Base-by-base conservation (phyloP, 1,284 basidiomycete species). In the Naganishia sp. region DNA sequence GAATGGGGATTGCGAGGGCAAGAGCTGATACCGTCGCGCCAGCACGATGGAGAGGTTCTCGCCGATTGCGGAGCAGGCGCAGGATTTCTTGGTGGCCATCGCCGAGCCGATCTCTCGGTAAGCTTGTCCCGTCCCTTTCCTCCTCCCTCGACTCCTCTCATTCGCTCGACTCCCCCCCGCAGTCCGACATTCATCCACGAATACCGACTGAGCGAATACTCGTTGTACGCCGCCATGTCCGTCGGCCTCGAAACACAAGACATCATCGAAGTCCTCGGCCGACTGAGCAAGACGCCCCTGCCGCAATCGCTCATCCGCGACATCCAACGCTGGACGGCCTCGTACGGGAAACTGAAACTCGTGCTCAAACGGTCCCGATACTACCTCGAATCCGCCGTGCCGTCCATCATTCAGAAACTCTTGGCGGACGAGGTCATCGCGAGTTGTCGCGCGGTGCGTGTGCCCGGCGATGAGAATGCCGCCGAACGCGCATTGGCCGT, bases 21-120 rank as follows among this genome's bases (percentile, higher is more conserved):
- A 6, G 39, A 18, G 15, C 21, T 33, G 28, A 36, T 55, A 16
- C 16, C 16, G 5, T n/a, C 6, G 6, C 2, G 33, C 1, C 23
- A 79, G 78, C 75, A 97, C 96, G 68, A 85, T 98, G 43, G 94
- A 97, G 79, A 92, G 92, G 0, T 98, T 97, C 77, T 93, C 92
- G 36, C 91, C 95, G 1, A 93, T 99, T 68, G 95, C 96, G 33
- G 92, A 95, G 74, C 94, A 97, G 79, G 96, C 96, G 3, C 95
- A 99, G 80, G 96, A 99, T 78, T 99, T 99, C 74, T 84, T 99
- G 48, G 92, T 96, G 65, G 95, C 96, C 56, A 98, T 99, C 63
- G 93, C 94, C 73, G 96, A 99, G 82, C 96, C 96, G 71, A 94
- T 99, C 75, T 98, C 94, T 83, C 89, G 96, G 92, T 94, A 80